Conservation (phyloP, 2,329 filamentous ascomycete genomes). For the Sporothrix humicola region DNA sequence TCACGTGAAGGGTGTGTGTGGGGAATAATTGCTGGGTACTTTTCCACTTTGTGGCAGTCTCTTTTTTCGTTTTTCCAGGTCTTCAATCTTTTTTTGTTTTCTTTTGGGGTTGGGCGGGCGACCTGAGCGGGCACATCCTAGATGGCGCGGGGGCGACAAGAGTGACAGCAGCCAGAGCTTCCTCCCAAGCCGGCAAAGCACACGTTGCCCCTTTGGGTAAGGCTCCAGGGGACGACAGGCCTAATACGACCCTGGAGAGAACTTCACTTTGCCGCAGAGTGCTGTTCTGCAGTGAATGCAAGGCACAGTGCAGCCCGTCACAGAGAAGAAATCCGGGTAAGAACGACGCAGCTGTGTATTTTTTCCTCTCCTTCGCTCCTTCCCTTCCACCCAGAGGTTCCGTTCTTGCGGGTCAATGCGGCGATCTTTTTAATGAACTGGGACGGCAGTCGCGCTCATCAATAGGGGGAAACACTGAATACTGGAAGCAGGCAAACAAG, state of each 20-base stretch:
- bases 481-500: background rate
- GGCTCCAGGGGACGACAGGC: conserved; percentile 33
- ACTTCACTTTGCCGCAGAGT: background rate
- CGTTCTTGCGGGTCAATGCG: conserved; percentile 32
- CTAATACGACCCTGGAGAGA: conserved; percentile 8
- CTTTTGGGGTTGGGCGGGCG: conserved; percentile 36
- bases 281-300: background rate
- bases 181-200: conserved; percentile 29
- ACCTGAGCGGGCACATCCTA: conserved; percentile 25
- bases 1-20: conserved; percentile 24
- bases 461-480: conserved; percentile 10
- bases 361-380: conserved; percentile 14
- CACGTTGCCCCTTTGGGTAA: conserved; percentile 28
- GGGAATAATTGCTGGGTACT: conserved; percentile 9
- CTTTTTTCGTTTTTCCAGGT: background rate
- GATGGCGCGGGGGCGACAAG: conserved; percentile 14
- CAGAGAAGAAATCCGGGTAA: background rate
- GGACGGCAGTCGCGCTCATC: conserved; percentile 1
- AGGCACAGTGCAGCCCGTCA: background rate
- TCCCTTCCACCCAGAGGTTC: conserved; percentile 21
- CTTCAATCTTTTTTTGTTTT: conserved; percentile 31
- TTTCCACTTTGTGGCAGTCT: conserved; percentile 15
- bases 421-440: conserved; percentile 19
- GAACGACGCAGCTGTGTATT: conserved; percentile 17
- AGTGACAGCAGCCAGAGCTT: conserved; percentile 2